Evolutionary conservation across 371 early-diverging fungal genomes (phyloP), one percentile per base, ranked within the genome.

Genomic region (Actinomucor elegans): DNA sequence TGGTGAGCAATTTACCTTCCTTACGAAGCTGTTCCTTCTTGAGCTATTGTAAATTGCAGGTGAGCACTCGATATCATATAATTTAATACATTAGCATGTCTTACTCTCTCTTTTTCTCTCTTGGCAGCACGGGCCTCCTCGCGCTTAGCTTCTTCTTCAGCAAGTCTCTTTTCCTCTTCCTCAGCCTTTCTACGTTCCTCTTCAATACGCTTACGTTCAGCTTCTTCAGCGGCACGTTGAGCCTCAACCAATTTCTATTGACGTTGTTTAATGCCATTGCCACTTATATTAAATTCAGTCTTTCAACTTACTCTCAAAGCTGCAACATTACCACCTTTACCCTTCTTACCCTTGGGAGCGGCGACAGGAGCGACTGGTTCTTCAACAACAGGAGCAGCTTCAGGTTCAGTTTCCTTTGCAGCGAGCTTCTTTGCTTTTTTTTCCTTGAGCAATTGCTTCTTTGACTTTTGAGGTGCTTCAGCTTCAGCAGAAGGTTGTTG

Each of bases 1-100:
- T 92, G 33, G 96, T 93, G 65, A 96, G 71, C 28, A 93, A 82
- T 65, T 95, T 94, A 44, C 98, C 98, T 47, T 92, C 88, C 66
- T 90, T 93, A 46, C 87, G 87, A 37, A 94, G 84, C 70, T 95
- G 92, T 52, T 97, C 98, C 33, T 84, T 83, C 71, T 90, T 91
- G 31, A 79, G 78, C 84, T 85, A 68, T 42, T 42, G n/a, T n/a
- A n/a, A n/a, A n/a, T n/a, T n/a, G n/a, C n/a, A n/a, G n/a, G n/a
- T n/a, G n/a, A n/a, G n/a, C n/a, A n/a, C n/a, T n/a, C n/a, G n/a
- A n/a, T n/a, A n/a, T n/a, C n/a, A n/a, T n/a, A n/a, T n/a, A n/a
- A n/a, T n/a, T n/a, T n/a, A n/a, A n/a, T n/a, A n/a, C n/a, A n/a
- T n/a, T n/a, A n/a, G n/a, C n/a, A n/a, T n/a, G n/a, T n/a, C 20